These are phyloP conservation scores for Arthrobotrys sphaeroides DNA, from an alignment of 2,329 filamentous ascomycete species.

Conservation along the genomic window DNA sequence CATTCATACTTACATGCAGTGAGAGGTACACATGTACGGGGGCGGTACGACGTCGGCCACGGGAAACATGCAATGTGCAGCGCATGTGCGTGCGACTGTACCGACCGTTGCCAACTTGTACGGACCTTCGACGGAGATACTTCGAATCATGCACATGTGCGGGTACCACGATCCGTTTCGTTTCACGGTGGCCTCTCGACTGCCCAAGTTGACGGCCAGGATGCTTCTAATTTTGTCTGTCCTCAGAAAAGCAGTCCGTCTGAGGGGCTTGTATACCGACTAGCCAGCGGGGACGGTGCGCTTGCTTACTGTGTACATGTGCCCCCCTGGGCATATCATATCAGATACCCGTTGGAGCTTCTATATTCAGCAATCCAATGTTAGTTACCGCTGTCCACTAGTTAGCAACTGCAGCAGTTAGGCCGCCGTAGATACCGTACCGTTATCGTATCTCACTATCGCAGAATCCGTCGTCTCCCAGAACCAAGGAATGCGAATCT, in stretches of 20 bases:
- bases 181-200: conserved; percentile 1
- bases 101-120: too few relatives aligned
- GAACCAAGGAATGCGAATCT: too few relatives aligned
- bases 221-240: conserved; percentile 49
- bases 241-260: neutral
- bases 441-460: conserved; percentile 15
- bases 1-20: too few relatives aligned
- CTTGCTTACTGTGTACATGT: conserved; percentile 48
- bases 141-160: neutral
- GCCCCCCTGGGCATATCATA: conserved; percentile 45
- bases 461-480: neutral
- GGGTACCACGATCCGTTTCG: conserved; percentile 33
- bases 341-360: conserved; percentile 15
- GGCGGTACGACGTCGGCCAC: neutral
- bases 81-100: neutral
- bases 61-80: neutral
- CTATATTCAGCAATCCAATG: conserved; percentile 54
- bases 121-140: too few relatives aligned
- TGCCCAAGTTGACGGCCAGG: neutral
- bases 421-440: neutral
- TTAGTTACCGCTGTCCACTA: too few relatives aligned
- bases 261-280: conserved; percentile 39
- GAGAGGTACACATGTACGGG: too few relatives aligned
- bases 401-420: too few relatives aligned
- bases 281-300: conserved; percentile 21